Evolutionary conservation across 2,329 filamentous ascomycete species (phyloP).

Genomic region (Tothia fuscella): DNA sequence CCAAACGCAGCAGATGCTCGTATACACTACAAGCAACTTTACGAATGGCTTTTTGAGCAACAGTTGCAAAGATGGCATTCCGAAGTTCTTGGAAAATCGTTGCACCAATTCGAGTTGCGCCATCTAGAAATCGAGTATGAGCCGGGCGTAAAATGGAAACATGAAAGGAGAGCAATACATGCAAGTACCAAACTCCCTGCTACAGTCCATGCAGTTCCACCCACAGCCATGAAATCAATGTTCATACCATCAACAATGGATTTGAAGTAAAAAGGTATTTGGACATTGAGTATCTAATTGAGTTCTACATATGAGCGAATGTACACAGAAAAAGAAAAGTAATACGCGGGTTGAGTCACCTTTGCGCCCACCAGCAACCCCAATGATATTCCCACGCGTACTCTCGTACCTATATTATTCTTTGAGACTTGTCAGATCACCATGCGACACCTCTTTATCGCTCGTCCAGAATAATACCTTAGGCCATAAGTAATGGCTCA

Average conservation of each 20-base stretch:
- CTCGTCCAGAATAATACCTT: slow-evolving; percentile 38
- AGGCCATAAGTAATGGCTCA: slow-evolving; percentile 93
- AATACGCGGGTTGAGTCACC: slow-evolving; percentile 29
- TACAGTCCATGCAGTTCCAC: slow-evolving; percentile 80
- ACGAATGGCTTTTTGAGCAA: slow-evolving; percentile 92
- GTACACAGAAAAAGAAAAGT: slow-evolving; percentile 10
- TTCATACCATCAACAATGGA: slow-evolving; percentile 97
- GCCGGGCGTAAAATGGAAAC: not conserved
- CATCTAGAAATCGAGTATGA: slow-evolving; percentile 40
- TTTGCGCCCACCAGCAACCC: slow-evolving; percentile 79
- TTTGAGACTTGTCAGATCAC: slow-evolving; percentile 18
- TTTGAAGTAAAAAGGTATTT: slow-evolving; percentile 99
- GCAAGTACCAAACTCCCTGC: slow-evolving; percentile 89
- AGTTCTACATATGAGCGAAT: slow-evolving; percentile 12
- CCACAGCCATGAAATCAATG: slow-evolving; percentile 72
- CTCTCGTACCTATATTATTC: slow-evolving; percentile 67
- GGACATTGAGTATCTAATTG: slow-evolving; percentile 68
- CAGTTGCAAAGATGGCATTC: slow-evolving; percentile 92
- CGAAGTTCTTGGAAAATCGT: slow-evolving; percentile 86
- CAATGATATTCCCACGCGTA: slow-evolving; percentile 77
- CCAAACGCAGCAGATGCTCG: slow-evolving; percentile 73
- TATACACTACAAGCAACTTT: slow-evolving; percentile 88
- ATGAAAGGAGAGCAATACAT: slow-evolving; percentile 36
- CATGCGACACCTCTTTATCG: not conserved
- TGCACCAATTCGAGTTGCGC: slow-evolving; percentile 74